These are phyloP conservation scores for Trametes maxima DNA, from an alignment of 768 basidiomycete genomes.

Conservation along the genomic window DNA sequence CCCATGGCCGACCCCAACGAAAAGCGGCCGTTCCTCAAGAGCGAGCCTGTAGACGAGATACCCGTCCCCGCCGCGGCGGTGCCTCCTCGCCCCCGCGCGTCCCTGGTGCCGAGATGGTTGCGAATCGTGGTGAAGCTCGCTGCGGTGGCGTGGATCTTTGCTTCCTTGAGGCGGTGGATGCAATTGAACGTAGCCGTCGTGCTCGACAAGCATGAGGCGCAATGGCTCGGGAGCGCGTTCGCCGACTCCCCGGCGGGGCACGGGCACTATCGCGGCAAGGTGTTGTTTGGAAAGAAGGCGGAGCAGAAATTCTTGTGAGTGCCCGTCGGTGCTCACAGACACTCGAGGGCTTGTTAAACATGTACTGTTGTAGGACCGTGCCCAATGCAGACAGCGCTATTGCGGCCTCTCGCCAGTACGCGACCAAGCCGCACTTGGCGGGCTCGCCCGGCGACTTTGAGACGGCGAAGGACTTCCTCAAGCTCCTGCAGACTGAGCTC, in stretches of 20 bases:
- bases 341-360: background rate
- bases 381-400: slow-evolving; percentile 54
- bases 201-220: slow-evolving; percentile 16
- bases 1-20: slow-evolving; percentile 9
- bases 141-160: background rate
- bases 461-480: slow-evolving; percentile 67
- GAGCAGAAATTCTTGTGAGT: slow-evolving; percentile 51
- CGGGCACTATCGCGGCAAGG: slow-evolving; percentile 19
- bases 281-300: slow-evolving; percentile 39
- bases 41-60: slow-evolving; percentile 13
- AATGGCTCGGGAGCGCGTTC: slow-evolving; percentile 27
- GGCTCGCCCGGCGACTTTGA: slow-evolving; percentile 57
- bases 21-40: slow-evolving; percentile 9
- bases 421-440: slow-evolving; percentile 61
- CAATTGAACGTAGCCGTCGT: slow-evolving; percentile 4
- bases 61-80: slow-evolving; percentile 16
- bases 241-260: slow-evolving; percentile 1
- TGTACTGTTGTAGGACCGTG: slow-evolving; percentile 42
- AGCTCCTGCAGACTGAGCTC: slow-evolving; percentile 68
- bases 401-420: slow-evolving; percentile 52
- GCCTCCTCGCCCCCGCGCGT: slow-evolving; percentile 5
- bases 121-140: slow-evolving; percentile 8
- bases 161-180: background rate
- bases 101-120: background rate
- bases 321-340: background rate